Evolutionary conservation across 176 grass and related monocot species (phyloP).

Genomic region (Musa acuminata): DNA sequence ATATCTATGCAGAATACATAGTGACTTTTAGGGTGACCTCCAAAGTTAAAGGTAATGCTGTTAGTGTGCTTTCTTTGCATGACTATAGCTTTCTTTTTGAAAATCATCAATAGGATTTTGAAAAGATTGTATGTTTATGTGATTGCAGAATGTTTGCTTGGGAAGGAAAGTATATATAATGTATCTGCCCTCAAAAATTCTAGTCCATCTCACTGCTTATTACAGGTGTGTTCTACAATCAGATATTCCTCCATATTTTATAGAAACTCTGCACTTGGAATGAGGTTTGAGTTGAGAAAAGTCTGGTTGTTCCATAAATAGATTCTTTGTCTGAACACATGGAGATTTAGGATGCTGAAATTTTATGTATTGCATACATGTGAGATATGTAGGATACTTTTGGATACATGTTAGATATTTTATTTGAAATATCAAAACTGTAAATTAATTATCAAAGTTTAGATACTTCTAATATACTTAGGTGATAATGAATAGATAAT

Average conservation of each 20-base stretch:
- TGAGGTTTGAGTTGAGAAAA: background rate
- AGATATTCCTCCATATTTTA: background rate
- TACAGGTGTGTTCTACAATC: constrained; percentile 36
- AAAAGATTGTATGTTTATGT: constrained; percentile 21
- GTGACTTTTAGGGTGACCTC: constrained; percentile 74
- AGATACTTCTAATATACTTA: too few relatives aligned
- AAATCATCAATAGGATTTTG: constrained; percentile 7
- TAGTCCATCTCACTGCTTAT: constrained; percentile 32
- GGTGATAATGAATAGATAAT: too few relatives aligned
- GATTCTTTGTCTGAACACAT: too few relatives aligned
- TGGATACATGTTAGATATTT: background rate
- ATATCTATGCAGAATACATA: constrained; percentile 88
- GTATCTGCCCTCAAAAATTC: constrained; percentile 58
- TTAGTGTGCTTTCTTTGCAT: constrained; percentile 3
- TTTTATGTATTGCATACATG: too few relatives aligned
- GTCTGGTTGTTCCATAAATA: too few relatives aligned
- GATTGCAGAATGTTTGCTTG: constrained; percentile 47
- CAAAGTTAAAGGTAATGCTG: constrained; percentile 53
- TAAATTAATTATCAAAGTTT: too few relatives aligned
- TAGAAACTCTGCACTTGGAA: background rate
- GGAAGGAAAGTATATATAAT: constrained; percentile 45
- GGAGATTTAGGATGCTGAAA: too few relatives aligned
- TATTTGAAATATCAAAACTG: too few relatives aligned
- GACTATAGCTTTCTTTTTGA: background rate
- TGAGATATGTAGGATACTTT: background rate